A percentile compares a stretch with the other conserved stretches of the same genome.
Conservation (phyloP, 345 rosid genomes). For the Arabidopsis arenosa region DNA sequence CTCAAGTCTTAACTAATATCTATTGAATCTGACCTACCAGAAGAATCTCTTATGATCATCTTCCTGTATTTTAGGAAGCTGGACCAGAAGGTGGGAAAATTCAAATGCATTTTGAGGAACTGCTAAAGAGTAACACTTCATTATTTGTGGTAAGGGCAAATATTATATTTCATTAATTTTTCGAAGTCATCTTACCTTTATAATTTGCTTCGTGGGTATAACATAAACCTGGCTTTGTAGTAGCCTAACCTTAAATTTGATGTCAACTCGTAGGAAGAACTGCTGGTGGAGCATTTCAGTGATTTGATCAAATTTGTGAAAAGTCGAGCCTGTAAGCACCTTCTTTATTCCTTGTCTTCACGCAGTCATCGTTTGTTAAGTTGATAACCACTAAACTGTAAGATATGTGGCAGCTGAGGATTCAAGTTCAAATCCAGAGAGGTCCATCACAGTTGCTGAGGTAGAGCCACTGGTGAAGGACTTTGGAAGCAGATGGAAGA, state of each 20-base stretch:
- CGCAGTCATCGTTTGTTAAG: background rate
- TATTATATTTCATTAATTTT: conserved; percentile 1
- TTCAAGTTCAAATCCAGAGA: conserved; percentile 63
- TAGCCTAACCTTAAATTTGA: background rate
- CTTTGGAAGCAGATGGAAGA: conserved; percentile 90
- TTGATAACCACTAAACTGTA: conserved; percentile 11
- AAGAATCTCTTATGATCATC: conserved; percentile 8
- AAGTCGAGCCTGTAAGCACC: conserved; percentile 78
- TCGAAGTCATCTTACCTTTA: conserved; percentile 1
- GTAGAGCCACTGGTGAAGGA: conserved; percentile 89
- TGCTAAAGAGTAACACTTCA: conserved; percentile 85
- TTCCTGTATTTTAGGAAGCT: conserved; percentile 68
- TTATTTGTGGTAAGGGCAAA: conserved; percentile 75
- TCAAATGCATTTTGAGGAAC: conserved; percentile 88
- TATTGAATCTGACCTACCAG: background rate
- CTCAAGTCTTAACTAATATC: background rate
- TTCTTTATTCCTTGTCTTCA: conserved; percentile 6
- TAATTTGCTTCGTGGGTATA: background rate
- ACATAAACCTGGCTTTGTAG: conserved; percentile 21
- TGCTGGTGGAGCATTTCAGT: conserved; percentile 87
- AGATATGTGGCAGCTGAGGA: conserved; percentile 72
- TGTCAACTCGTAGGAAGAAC: conserved; percentile 72
- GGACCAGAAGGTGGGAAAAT: conserved; percentile 95
- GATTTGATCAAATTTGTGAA: conserved; percentile 93
- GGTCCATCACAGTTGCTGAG: conserved; percentile 69